Conservation (phyloP, 176 grass and related monocot genomes). For the sorghum (Sorghum bicolor) region DNA sequence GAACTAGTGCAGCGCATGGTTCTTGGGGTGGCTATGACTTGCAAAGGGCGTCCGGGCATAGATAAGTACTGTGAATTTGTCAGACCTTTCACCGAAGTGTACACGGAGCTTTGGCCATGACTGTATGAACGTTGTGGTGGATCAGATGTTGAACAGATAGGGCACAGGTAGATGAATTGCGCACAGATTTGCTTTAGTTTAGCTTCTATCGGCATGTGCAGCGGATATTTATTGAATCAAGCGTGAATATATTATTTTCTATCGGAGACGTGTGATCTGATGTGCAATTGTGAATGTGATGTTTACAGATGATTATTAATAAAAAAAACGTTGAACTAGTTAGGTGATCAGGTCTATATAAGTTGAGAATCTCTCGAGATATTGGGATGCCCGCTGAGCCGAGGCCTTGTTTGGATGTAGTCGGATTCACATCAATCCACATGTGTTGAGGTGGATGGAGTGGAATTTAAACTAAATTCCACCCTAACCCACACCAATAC, state of each 20-base stretch:
- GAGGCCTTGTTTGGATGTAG: too few relatives aligned
- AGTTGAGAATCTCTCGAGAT: not conserved
- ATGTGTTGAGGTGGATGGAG: too few relatives aligned
- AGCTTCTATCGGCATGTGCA: not conserved
- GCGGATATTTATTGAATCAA: not conserved
- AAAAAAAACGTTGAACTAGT: not conserved
- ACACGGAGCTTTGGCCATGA: slow-evolving; percentile 3
- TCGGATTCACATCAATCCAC: too few relatives aligned
- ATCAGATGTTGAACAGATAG: not conserved
- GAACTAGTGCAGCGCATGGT: slow-evolving; percentile 31
- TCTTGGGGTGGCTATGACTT: slow-evolving; percentile 55
- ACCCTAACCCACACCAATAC: too few relatives aligned
- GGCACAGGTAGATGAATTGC: not conserved
- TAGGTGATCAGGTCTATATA: not conserved
- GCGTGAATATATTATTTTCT: not conserved
- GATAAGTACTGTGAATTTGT: slow-evolving; percentile 23
- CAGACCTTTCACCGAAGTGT: not conserved
- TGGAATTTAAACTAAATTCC: too few relatives aligned
- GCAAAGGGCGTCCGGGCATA: slow-evolving; percentile 49
- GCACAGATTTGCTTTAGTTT: not conserved
- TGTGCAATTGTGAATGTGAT: too few relatives aligned
- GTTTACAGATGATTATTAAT: too few relatives aligned
- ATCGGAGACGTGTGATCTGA: not conserved
- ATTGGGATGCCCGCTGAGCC: not conserved
- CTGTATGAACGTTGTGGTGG: slow-evolving; percentile 3